Evolutionary conservation across 257 asterid species (phyloP).

Genomic region (Lycium ferocissimum): DNA sequence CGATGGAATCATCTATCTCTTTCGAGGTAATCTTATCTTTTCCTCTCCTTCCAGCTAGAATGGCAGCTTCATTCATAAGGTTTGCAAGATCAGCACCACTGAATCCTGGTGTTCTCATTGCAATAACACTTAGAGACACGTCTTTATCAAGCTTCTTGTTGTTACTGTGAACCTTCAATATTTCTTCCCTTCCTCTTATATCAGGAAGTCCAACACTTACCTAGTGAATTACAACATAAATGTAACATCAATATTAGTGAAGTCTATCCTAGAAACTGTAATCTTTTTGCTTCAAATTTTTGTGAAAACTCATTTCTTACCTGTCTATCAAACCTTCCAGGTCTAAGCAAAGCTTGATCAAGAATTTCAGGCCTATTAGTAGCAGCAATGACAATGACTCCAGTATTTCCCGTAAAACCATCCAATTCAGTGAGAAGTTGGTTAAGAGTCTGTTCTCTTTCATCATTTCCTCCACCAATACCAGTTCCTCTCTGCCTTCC

Average conservation of each 20-base stretch:
- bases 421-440: slow-evolving; percentile 77
- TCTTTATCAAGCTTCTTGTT: slow-evolving; percentile 52
- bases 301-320: slow-evolving; percentile 31
- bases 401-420: slow-evolving; percentile 63
- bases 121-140: slow-evolving; percentile 58
- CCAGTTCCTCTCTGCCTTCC: slow-evolving; percentile 80
- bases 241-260: background rate
- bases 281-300: background rate
- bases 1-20: slow-evolving; percentile 69
- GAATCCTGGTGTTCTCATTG: slow-evolving; percentile 77
- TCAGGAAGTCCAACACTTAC: slow-evolving; percentile 69
- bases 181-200: slow-evolving; percentile 68
- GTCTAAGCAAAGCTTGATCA: slow-evolving; percentile 73
- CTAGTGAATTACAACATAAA: slow-evolving; percentile 36
- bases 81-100: slow-evolving; percentile 79
- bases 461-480: slow-evolving; percentile 84
- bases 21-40: slow-evolving; percentile 48
- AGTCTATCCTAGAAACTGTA: background rate
- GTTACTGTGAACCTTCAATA: slow-evolving; percentile 59
- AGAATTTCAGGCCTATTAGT: slow-evolving; percentile 75
- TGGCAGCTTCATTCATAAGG: slow-evolving; percentile 80
- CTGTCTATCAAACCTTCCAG: slow-evolving; percentile 77
- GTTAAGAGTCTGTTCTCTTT: slow-evolving; percentile 74
- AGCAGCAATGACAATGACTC: slow-evolving; percentile 72
- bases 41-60: slow-evolving; percentile 78